Conservation (phyloP, 1,284 basidiomycete species). For the Rhodotorula sp. region DNA sequence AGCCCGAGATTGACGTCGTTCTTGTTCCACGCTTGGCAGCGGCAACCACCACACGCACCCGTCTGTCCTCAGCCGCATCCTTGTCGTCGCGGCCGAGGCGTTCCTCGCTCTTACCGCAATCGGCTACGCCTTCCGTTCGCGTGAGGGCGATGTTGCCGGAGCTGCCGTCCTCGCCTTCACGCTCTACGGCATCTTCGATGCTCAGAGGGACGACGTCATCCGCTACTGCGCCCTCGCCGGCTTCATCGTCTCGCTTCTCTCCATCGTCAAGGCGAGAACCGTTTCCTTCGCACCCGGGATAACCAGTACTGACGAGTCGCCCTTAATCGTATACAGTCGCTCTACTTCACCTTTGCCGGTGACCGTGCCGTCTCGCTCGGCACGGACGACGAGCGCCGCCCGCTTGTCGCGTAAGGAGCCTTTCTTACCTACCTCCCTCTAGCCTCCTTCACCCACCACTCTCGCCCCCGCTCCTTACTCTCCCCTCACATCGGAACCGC, state of each 20-base stretch:
- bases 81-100: constrained; percentile 50
- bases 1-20: constrained; percentile 21
- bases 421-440: not conserved
- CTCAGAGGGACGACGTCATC: constrained; percentile 41
- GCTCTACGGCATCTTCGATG: constrained; percentile 40
- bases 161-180: constrained; percentile 44
- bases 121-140: constrained; percentile 48
- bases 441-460: not conserved
- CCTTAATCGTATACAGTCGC: constrained; percentile 1
- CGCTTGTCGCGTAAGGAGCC: constrained; percentile 28
- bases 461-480: not conserved
- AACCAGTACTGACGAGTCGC: too few species aligned
- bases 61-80: constrained; percentile 47
- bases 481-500: not conserved
- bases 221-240: constrained; percentile 41
- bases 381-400: constrained; percentile 31
- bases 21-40: not conserved
- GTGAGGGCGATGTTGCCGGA: constrained; percentile 50
- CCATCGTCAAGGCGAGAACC: constrained; percentile 36
- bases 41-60: constrained; percentile 39
- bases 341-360: constrained; percentile 34
- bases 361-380: constrained; percentile 28
- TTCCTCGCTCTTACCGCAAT: constrained; percentile 51
- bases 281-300: too few species aligned
- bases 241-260: constrained; percentile 47